These are phyloP conservation scores for Aspergillus haitiensis DNA, from an alignment of 495 filamentous ascomycete genomes.

Conservation along the genomic window DNA sequence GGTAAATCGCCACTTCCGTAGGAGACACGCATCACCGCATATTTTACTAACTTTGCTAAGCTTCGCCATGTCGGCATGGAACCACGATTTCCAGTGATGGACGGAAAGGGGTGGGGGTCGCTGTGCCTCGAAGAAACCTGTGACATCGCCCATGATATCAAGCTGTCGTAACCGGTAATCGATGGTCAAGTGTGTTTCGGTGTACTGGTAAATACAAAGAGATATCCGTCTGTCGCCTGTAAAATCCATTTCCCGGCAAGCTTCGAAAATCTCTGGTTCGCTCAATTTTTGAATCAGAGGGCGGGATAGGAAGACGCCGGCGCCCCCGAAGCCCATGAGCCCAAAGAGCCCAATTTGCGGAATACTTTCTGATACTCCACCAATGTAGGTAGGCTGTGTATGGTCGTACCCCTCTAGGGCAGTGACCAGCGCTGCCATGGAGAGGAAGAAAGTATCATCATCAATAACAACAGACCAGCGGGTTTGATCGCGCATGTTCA, in stretches of 20 bases:
- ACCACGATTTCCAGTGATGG: constrained; percentile 61
- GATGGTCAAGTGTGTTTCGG: constrained; percentile 49
- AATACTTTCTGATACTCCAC: constrained; percentile 56
- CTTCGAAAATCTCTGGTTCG: constrained; percentile 32
- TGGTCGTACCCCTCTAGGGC: constrained; percentile 50
- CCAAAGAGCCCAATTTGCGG: constrained; percentile 51
- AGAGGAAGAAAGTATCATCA: constrained; percentile 69
- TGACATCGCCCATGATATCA: constrained; percentile 51
- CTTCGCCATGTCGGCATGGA: constrained; percentile 52
- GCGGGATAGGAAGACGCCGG: constrained; percentile 58
- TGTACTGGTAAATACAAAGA: constrained; percentile 55
- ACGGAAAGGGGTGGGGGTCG: constrained; percentile 51
- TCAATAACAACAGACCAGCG: constrained; percentile 64
- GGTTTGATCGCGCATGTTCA: constrained; percentile 47
- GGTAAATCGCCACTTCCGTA: constrained; percentile 57
- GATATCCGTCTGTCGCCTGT: constrained; percentile 51
- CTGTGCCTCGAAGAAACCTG: constrained; percentile 58
- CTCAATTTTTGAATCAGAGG: constrained; percentile 46
- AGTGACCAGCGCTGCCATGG: constrained; percentile 48
- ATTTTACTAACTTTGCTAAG: constrained; percentile 50
- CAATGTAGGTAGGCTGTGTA: constrained; percentile 51
- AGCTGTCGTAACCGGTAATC: constrained; percentile 54
- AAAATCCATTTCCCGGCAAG: constrained; percentile 41
- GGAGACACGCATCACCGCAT: constrained; percentile 56
- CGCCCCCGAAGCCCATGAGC: constrained; percentile 60